phyloP scores from a whole-genome alignment of 148 eudicot species.

The Chenopodium formosanum region DNA sequence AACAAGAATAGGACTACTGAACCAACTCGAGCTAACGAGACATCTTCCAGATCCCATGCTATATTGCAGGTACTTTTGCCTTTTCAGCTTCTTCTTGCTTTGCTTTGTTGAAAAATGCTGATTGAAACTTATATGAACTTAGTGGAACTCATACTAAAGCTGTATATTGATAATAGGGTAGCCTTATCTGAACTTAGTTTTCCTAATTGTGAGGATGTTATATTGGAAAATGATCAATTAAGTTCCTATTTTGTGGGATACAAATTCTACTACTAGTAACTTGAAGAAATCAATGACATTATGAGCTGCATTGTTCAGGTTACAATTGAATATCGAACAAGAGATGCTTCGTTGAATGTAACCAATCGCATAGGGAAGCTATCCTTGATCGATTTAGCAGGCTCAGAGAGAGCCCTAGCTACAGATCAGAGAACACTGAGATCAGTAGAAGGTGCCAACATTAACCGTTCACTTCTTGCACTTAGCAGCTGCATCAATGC shows the following conservation, averaged over 20 bases:
- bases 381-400: slow-evolving; percentile 79
- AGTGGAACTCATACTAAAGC: neutral
- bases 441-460: slow-evolving; percentile 87
- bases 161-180: neutral
- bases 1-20: slow-evolving; percentile 84
- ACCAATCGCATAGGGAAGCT: slow-evolving; percentile 71
- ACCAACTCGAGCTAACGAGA: slow-evolving; percentile 88
- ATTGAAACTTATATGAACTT: neutral
- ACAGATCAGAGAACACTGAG: slow-evolving; percentile 84
- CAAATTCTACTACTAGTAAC: no score
- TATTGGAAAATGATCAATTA: neutral
- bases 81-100: neutral
- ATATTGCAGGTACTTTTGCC: slow-evolving; percentile 59
- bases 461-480: slow-evolving; percentile 77
- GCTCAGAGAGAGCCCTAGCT: slow-evolving; percentile 87
- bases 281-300: neutral
- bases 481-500: slow-evolving; percentile 94
- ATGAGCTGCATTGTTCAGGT: slow-evolving; percentile 42
- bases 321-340: slow-evolving; percentile 59
- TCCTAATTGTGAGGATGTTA: neutral
- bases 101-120: neutral
- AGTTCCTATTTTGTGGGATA: neutral
- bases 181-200: neutral
- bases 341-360: slow-evolving; percentile 53
- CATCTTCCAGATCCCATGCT: slow-evolving; percentile 90